A percentile compares a stretch with the other conserved stretches of the same genome.
These are phyloP conservation scores for Heterobasidion annosum DNA, from an alignment of 1,284 basidiomycete species.

Conservation along the genomic window DNA sequence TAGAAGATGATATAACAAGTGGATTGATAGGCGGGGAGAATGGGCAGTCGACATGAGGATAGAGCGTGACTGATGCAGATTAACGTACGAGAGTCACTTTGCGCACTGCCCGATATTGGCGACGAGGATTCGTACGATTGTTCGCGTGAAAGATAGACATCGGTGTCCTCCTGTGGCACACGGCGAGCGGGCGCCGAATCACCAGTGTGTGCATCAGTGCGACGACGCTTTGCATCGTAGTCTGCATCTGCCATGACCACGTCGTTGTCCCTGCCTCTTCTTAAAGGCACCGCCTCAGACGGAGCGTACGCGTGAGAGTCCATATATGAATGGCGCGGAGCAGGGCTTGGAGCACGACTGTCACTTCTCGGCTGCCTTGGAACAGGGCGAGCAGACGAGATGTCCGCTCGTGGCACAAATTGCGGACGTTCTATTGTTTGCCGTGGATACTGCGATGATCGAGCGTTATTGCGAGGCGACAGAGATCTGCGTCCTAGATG, in stretches of 20 bases:
- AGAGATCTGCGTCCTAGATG: constrained; percentile 49
- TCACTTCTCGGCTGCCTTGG: constrained; percentile 8
- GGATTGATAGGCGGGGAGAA: not conserved
- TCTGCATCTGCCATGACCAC: constrained; percentile 13
- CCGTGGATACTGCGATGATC: constrained; percentile 6
- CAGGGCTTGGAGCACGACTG: constrained; percentile 10
- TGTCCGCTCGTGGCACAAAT: constrained; percentile 6
- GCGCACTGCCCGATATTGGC: constrained; percentile 12
- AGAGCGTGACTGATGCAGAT: constrained; percentile 13
- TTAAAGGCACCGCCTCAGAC: constrained; percentile 17
- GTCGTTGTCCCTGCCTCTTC: constrained; percentile 19
- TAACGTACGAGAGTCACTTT: constrained; percentile 33
- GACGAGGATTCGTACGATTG: constrained; percentile 8
- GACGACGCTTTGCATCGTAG: constrained; percentile 22
- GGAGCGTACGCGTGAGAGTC: constrained; percentile 9
- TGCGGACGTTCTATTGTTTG: constrained; percentile 7
- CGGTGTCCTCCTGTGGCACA: constrained; percentile 5
- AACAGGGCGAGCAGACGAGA: not conserved
- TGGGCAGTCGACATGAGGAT: constrained; percentile 3
- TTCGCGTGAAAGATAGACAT: constrained; percentile 11
- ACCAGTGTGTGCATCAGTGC: constrained; percentile 17
- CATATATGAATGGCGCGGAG: constrained; percentile 3
- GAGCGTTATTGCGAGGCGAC: constrained; percentile 12
- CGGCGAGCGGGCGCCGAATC: constrained; percentile 14
- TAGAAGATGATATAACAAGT: constrained; percentile 5